A percentile compares a stretch with the other conserved stretches of the same genome.
Evolutionary conservation across 2,329 filamentous ascomycete species (phyloP).

Genomic region (Tympanopsis confertula): DNA sequence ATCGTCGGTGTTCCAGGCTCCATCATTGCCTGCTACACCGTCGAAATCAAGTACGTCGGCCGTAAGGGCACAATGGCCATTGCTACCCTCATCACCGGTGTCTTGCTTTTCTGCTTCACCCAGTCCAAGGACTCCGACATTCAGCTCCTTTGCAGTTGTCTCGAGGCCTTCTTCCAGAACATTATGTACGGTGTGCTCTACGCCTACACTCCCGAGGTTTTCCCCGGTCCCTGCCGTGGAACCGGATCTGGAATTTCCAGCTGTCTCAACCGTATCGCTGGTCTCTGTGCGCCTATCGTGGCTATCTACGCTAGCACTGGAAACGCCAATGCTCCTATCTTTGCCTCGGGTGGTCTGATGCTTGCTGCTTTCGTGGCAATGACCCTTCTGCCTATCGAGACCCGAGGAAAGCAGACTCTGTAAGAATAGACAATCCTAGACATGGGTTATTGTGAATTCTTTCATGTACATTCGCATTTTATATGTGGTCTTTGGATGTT

Average conservation of each 20-base stretch:
- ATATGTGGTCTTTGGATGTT: too few species aligned
- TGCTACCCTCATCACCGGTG: conserved; percentile 28
- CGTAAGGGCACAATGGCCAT: conserved; percentile 30
- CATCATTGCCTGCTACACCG: conserved; percentile 24
- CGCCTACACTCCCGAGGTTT: conserved; percentile 42
- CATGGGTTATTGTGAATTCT: too few species aligned
- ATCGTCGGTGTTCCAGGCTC: conserved; percentile 25
- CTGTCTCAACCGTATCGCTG: conserved; percentile 28
- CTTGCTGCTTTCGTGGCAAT: conserved; percentile 30
- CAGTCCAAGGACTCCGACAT: conserved; percentile 21
- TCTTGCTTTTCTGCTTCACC: conserved; percentile 33
- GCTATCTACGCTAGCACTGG: conserved; percentile 22
- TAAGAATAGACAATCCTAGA: too few species aligned
- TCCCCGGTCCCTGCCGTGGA: conserved; percentile 40
- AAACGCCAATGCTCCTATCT: conserved; percentile 28
- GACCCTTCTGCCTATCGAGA: conserved; percentile 30
- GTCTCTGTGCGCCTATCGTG: conserved; percentile 29
- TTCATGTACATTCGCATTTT: too few species aligned
- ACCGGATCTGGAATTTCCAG: conserved; percentile 36
- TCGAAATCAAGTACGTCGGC: conserved; percentile 24
- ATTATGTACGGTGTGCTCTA: conserved; percentile 28
- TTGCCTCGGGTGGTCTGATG: conserved; percentile 27
- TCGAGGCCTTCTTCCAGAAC: conserved; percentile 19
- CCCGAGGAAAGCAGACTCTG: conserved; percentile 25
- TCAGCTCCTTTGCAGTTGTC: conserved; percentile 17